These are phyloP conservation scores for Typha latifolia DNA, from an alignment of 176 grass and related monocot genomes.

Conservation along the genomic window DNA sequence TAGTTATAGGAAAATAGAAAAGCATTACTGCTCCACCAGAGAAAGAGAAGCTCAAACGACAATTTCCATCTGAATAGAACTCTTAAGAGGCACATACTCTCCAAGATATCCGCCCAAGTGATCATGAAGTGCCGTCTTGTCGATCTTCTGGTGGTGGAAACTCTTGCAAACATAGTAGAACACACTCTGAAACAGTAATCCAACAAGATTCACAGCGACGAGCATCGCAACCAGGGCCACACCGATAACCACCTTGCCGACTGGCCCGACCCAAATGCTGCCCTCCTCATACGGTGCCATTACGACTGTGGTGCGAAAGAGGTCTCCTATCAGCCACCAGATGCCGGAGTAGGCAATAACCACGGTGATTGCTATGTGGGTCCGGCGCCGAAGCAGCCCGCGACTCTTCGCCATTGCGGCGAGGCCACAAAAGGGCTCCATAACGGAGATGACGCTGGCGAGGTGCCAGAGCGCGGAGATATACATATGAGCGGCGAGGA, in stretches of 20 bases:
- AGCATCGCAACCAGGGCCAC: slow-evolving; percentile 60
- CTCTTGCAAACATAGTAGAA: slow-evolving; percentile 98
- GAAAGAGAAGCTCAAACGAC: slow-evolving; percentile 23
- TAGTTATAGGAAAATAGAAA: too few species aligned
- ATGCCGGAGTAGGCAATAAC: slow-evolving; percentile 54
- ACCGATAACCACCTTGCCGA: slow-evolving; percentile 38
- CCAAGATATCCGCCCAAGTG: slow-evolving; percentile 91
- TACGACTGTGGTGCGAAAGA: slow-evolving; percentile 76
- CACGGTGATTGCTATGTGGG: slow-evolving; percentile 41
- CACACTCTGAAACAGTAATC: slow-evolving; percentile 74
- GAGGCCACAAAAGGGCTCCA: slow-evolving; percentile 79
- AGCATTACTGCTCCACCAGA: too few species aligned
- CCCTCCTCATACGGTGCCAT: slow-evolving; percentile 61
- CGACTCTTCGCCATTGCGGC: slow-evolving; percentile 80
- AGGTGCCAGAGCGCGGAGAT: slow-evolving; percentile 96
- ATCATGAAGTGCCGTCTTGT: slow-evolving; percentile 65
- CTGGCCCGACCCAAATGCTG: slow-evolving; percentile 45
- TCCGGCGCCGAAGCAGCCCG: slow-evolving; percentile 52
- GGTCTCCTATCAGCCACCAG: slow-evolving; percentile 41
- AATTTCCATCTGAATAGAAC: slow-evolving; percentile 92
- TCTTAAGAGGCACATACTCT: slow-evolving; percentile 94
- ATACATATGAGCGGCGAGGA: slow-evolving; percentile 81
- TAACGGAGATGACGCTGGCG: slow-evolving; percentile 86
- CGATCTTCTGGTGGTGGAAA: slow-evolving; percentile 92
- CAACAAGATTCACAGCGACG: slow-evolving; percentile 59